phyloP scores from a whole-genome alignment of 805 yeast genomes.

The Ogataea glucozyma region DNA sequence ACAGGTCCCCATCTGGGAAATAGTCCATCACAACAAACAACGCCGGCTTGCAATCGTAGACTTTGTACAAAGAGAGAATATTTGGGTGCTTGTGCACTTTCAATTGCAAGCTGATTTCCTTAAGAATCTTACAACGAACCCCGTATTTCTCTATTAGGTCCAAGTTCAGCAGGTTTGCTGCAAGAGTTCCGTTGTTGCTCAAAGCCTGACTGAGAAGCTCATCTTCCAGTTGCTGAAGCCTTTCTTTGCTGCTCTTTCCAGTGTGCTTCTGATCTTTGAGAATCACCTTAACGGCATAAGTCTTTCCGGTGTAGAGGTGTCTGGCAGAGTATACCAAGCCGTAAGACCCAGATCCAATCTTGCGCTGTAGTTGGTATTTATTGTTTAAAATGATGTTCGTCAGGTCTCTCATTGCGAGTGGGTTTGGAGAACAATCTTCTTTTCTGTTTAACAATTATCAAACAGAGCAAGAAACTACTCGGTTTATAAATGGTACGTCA shows the following conservation, averaged over 20 bases:
- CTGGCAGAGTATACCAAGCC: conserved; percentile 75
- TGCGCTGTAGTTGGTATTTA: conserved; percentile 44
- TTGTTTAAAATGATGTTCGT: conserved; percentile 35
- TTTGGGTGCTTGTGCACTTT: conserved; percentile 78
- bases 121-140: conserved; percentile 42
- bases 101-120: conserved; percentile 74
- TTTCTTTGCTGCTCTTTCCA: conserved; percentile 31
- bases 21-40: conserved; percentile 83
- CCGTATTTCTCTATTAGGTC: conserved; percentile 39
- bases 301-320: conserved; percentile 49
- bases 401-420: conserved; percentile 29
- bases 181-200: conserved; percentile 28
- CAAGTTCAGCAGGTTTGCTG: conserved; percentile 36
- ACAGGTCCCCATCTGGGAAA: conserved; percentile 81
- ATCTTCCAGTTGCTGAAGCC: conserved; percentile 32
- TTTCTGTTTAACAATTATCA: neutral
- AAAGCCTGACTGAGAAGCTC: conserved; percentile 28
- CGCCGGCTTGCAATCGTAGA: conserved; percentile 59
- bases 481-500: neutral
- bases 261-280: conserved; percentile 46
- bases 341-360: conserved; percentile 83
- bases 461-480: too few relatives aligned
- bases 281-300: conserved; percentile 72
- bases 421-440: neutral
- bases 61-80: conserved; percentile 72